Base-by-base conservation (phyloP, 139 green algal genomes). In the Auxenochlorella protothecoides region DNA sequence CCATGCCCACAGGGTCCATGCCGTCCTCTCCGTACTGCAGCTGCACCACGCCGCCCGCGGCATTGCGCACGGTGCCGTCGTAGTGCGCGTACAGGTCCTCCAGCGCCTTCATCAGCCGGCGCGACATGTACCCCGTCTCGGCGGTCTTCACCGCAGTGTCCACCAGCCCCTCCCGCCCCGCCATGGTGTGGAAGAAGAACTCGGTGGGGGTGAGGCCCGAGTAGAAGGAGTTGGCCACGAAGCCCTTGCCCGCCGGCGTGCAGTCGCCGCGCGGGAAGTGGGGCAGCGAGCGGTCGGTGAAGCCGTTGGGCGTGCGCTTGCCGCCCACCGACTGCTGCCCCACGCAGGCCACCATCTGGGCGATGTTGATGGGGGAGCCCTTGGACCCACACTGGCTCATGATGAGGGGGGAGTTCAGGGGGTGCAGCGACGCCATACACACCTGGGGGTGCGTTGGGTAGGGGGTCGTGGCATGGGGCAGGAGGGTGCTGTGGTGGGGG, bases 121-220 rank as follows among this genome's bases (percentile, higher is more conserved):
- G 83, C 9, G 83, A 93, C 94, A 99, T 98, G 91, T 99, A 99
- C 4, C 94, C 92, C 13, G 93, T 98, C 78, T 97, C 93, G 2
- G 94, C 94, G 2, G 94, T 99, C 85, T 99, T 99, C 74, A 98
- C 94, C 12, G 94, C 94, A 2, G 94, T 99, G 80, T 99, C 94
- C 70, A 99, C 94, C 68, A 99, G 83, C 0, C 94, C 91, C 81
- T 97, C 91, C 0, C 92, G 79, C 6, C 91, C 92, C 0, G 87
- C 94, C 94, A 99, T 99, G 68, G 94, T 97, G 86, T 99, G 94
- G 82, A 99, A 99, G 85, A 97, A 98, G 72, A 98, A 99, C 87
- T 99, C 94, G 4, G 91, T 97, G 63, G 94, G 89, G 7, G 78
- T 91, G 44, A 99, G 85, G 4, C 94, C 78, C 79, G 74, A 79